Evolutionary conservation across 805 yeast genomes (phyloP), one percentile per base, ranked within the genome.

Genomic region (Monosporozyma aerobia): DNA sequence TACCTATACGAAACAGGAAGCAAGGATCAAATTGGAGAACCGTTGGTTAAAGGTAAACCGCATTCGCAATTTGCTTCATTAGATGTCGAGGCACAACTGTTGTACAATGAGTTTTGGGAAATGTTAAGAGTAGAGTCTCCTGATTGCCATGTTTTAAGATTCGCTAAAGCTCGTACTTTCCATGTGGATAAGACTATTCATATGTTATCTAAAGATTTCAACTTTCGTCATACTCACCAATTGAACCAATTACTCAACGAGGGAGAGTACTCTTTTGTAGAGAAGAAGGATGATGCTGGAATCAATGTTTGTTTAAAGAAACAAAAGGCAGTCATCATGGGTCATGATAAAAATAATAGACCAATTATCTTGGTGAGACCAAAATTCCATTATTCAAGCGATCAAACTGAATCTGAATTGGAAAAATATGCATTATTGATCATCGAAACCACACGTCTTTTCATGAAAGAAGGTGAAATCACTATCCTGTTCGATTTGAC

Each of bases 151-250:
- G 49, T 88, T 32, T 74, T 90, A 62, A 78, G 95, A 61, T 90
- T 85, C 62, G 69, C 87, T 27, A 77, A 96, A 59, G 97, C 97
- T 40, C 82, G 97, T 70, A 89, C 89, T 70, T 89, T 89, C 83
- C 81, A 85, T 57, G 75, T 82, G 23, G 83, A 81, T 59, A 79
- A 82, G 62, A 76, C 89, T 0, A 65, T 87, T 53, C 72, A 73
- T 22, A 89, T 90, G 95, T 63, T 88, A 49, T 75, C 83, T n/a
- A 74, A 77, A 56, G 83, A 95, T 5, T 66, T 88, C 58, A 74
- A 78, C 56, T 90, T 97, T 96, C 81, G 97, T 64, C 74, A 76
- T 44, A 85, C 79, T 56, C 75, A 76, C 52, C 72, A 80, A 7
- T 81, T 83, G 32, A 89, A 87, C 60, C 70, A 77, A 14, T 64